Percentiles rank a stretch among this genome's conserved stretches.
These are phyloP conservation scores for Boletus tylopilopsis DNA, from an alignment of 768 basidiomycete genomes.

Conservation along the genomic window DNA sequence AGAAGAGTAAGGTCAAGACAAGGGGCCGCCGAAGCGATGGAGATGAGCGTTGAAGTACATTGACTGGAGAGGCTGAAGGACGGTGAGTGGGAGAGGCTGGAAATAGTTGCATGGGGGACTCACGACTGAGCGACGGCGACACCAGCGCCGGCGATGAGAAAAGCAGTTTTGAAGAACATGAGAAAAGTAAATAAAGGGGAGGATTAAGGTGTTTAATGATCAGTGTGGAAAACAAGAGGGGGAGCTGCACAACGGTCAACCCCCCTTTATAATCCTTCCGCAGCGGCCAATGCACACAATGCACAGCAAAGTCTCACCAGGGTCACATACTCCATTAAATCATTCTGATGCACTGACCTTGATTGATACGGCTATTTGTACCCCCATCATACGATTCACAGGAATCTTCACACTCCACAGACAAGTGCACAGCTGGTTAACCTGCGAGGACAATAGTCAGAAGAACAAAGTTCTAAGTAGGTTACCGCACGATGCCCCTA, in stretches of 20 bases:
- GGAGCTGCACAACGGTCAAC: constrained; percentile 17
- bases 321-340: too few species aligned
- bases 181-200: not conserved
- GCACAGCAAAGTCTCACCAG: too few species aligned
- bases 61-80: constrained; percentile 17
- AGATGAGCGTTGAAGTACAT: constrained; percentile 47
- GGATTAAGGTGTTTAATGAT: not conserved
- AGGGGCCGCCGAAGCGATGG: constrained; percentile 35
- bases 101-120: constrained; percentile 14
- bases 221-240: not conserved
- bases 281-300: too few species aligned
- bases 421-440: too few species aligned
- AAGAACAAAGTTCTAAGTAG: too few species aligned
- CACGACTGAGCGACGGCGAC: constrained; percentile 44
- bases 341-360: too few species aligned
- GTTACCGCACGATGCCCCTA: too few species aligned
- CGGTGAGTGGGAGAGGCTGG: not conserved
- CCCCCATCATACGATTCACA: too few species aligned
- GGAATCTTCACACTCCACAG: too few species aligned
- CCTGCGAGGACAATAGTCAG: too few species aligned
- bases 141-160: constrained; percentile 33
- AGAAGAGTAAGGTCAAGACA: constrained; percentile 41
- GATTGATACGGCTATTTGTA: too few species aligned
- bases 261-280: too few species aligned
- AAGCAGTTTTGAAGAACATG: constrained; percentile 26